phyloP scores from a whole-genome alignment of 148 eudicot species.

The Beta vulgaris region DNA sequence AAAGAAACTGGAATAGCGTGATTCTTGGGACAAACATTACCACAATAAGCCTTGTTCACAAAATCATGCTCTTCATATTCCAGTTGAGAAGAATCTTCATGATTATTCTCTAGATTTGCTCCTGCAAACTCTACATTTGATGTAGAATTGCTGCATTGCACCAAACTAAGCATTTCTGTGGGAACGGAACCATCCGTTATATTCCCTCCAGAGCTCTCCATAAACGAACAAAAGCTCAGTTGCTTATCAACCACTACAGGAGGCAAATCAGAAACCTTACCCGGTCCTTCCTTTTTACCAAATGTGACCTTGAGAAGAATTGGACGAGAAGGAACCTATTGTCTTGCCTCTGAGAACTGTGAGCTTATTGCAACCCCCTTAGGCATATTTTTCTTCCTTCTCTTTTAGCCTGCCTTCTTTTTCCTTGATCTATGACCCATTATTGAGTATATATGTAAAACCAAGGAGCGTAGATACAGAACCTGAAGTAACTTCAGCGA shows the following conservation, averaged over 20 bases:
- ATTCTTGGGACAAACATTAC: conserved; percentile 31
- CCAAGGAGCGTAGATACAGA: too few species aligned
- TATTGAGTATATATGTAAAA: conserved; percentile 19
- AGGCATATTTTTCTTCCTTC: conserved; percentile 36
- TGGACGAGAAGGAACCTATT: conserved; percentile 36
- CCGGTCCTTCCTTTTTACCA: conserved; percentile 40
- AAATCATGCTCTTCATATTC: conserved; percentile 35
- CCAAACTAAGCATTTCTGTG: conserved; percentile 6
- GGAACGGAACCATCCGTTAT: not conserved
- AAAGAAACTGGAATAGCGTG: conserved; percentile 28
- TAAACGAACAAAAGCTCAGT: conserved; percentile 15
- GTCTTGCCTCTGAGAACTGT: conserved; percentile 31
- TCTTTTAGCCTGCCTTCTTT: conserved; percentile 35
- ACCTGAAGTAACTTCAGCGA: too few species aligned
- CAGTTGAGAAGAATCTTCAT: conserved; percentile 23
- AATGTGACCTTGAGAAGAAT: conserved; percentile 70
- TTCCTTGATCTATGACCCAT: conserved; percentile 30
- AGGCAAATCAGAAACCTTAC: conserved; percentile 15
- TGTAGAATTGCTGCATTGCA: conserved; percentile 28
- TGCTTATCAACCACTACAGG: conserved; percentile 22
- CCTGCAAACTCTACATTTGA: conserved; percentile 27
- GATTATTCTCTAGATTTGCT: conserved; percentile 28
- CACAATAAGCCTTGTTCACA: conserved; percentile 30
- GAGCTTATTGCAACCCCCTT: conserved; percentile 33
- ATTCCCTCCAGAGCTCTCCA: not conserved